These are phyloP conservation scores for Clitocybe nebularis DNA, from an alignment of 1,284 basidiomycete species.

Conservation along the genomic window DNA sequence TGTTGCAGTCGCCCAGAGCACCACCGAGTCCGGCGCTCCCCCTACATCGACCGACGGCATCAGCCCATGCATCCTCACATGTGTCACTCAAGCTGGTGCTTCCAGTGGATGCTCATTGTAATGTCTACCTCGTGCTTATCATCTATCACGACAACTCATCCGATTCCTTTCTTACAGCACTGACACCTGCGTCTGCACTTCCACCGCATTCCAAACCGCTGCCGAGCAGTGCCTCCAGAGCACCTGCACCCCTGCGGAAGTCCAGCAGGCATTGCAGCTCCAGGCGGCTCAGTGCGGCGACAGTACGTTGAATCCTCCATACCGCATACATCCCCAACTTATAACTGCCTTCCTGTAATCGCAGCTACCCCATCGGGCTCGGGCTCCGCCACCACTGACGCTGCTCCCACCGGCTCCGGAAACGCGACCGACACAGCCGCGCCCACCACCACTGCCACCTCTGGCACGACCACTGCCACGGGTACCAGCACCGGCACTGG, in stretches of 20 bases:
- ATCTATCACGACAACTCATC: no score
- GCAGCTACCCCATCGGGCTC: neutral
- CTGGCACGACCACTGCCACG: neutral
- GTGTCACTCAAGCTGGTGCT: no score
- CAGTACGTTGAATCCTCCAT: neutral
- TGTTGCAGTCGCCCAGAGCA: no score
- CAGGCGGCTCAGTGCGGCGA: slow-evolving; percentile 13
- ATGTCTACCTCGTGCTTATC: no score
- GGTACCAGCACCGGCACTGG: neutral
- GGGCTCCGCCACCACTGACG: neutral
- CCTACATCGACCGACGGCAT: no score
- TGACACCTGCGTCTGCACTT: slow-evolving; percentile 16
- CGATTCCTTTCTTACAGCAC: no score
- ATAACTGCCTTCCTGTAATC: neutral
- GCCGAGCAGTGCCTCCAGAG: slow-evolving; percentile 14
- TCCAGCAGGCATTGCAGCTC: slow-evolving; percentile 10
- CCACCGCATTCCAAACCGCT: slow-evolving; percentile 15
- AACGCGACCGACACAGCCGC: neutral
- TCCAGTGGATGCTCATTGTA: no score
- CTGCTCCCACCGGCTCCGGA: neutral
- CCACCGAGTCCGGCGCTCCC: no score
- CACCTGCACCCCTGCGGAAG: slow-evolving; percentile 15
- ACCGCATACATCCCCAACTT: no score
- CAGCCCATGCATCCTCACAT: no score
- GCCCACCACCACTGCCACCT: neutral